These are phyloP conservation scores for Oryza brachyantha DNA, from an alignment of 176 grass and related monocot species.

Conservation along the genomic window DNA sequence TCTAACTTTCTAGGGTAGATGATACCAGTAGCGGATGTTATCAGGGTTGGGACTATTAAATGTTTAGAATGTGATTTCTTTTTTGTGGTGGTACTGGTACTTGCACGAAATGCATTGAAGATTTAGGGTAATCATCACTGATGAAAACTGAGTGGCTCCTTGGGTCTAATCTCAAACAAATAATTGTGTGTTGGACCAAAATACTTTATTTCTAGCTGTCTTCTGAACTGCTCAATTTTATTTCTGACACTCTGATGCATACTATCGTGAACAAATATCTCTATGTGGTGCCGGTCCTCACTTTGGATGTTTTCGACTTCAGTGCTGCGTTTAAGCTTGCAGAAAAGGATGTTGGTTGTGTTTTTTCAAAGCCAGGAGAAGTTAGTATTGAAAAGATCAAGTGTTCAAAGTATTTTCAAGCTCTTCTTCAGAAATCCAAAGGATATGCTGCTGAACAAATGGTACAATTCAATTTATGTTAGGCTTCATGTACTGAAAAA, in stretches of 20 bases:
- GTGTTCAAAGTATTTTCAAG: slow-evolving; percentile 63
- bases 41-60: neutral
- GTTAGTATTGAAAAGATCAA: slow-evolving; percentile 71
- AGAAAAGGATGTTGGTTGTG: slow-evolving; percentile 51
- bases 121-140: neutral
- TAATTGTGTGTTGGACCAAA: neutral
- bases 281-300: slow-evolving; percentile 10
- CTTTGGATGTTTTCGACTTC: slow-evolving; percentile 37
- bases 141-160: neutral
- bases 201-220: neutral
- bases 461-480: slow-evolving; percentile 40
- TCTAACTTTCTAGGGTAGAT: neutral
- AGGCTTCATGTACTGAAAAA: neutral
- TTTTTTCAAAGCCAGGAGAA: slow-evolving; percentile 62
- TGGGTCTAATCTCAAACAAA: neutral
- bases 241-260: slow-evolving; percentile 3
- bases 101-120: neutral
- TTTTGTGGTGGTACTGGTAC: slow-evolving; percentile 6
- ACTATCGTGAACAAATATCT: neutral
- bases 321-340: slow-evolving; percentile 77
- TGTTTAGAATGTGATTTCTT: neutral
- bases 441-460: slow-evolving; percentile 45
- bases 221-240: neutral
- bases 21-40: neutral
- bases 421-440: slow-evolving; percentile 52